Base-by-base conservation (phyloP, 1,139 yeast genomes). In the Sugiyamaella novakii region DNA sequence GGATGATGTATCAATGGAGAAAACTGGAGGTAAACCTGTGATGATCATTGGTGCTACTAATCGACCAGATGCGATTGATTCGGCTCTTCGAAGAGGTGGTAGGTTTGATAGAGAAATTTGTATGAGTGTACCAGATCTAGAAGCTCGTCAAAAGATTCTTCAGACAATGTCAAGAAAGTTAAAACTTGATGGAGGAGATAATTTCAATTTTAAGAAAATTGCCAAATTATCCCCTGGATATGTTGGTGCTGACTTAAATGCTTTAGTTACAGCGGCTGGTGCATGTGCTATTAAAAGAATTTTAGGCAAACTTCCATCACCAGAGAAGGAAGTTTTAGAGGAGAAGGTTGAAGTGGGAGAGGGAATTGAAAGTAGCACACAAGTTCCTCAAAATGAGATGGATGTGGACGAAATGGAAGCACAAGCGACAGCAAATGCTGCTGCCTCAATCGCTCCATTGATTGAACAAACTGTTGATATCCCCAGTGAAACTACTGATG, bases 151-250 rank as follows among this genome's bases (percentile, higher is more conserved):
- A 51, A 80, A 85, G 42, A 92, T 92, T 52, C 71, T 92, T 55
- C 72, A 78, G 59, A 80, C 94, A 18, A 84, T 92, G 84, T 63
- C 67, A 8, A 66, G 75, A 24, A 73, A 72, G 37, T 73, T 92
- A 57, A 83, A 84, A 59, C 73, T 88, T 43, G 79, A 80, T 45
- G 91, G 87, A 11, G 54, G 48, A n/a, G 44, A 42, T 11, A 79
- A 76, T 12, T 80, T 91, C 58, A 88, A 91, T 58, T 87, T 81
- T 63, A 67, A 72, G 43, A 79, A 79, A 55, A 72, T 92, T 43
- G 96, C 98, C 1, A 91, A 91, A 63, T 72, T 88, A 71, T 94
- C 99, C 0, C 98, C 99, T 0, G 99, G 99, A 11, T 92, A 84
- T 68, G 99, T 92, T 3, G 99, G 98, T 39, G 98, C 98, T 1